These are phyloP conservation scores for Aaosphaeria pasadenensis DNA, from an alignment of 2,329 filamentous ascomycete species.

Conservation along the genomic window DNA sequence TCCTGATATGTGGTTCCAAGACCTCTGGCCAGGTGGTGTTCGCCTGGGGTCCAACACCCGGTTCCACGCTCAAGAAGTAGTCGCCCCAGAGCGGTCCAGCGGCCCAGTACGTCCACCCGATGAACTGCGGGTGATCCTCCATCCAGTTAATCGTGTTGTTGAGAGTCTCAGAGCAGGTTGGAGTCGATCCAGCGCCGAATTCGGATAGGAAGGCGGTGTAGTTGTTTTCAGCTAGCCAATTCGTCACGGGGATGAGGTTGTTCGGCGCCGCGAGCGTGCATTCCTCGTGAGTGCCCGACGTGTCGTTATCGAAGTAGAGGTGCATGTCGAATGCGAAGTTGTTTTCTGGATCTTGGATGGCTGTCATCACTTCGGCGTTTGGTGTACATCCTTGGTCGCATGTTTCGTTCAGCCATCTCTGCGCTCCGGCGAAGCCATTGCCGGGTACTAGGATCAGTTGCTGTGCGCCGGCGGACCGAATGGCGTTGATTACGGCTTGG, in stretches of 20 bases:
- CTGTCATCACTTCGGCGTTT: slow-evolving; percentile 37
- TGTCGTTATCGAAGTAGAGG: slow-evolving; percentile 52
- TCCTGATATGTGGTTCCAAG: slow-evolving; percentile 14
- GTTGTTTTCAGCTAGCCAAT: slow-evolving; percentile 46
- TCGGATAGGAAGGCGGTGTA: slow-evolving; percentile 52
- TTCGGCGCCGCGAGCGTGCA: slow-evolving; percentile 41
- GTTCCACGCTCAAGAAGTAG: slow-evolving; percentile 20
- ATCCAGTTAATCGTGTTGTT: slow-evolving; percentile 39
- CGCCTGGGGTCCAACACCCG: slow-evolving; percentile 9
- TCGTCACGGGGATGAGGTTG: slow-evolving; percentile 43
- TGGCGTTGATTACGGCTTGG: slow-evolving; percentile 48
- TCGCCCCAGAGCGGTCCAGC: slow-evolving; percentile 51
- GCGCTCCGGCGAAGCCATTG: slow-evolving; percentile 50
- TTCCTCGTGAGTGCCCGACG: slow-evolving; percentile 46
- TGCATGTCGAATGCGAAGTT: slow-evolving; percentile 53
- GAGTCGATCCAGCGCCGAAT: slow-evolving; percentile 45
- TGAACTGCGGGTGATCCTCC: slow-evolving; percentile 46
- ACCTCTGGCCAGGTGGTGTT: slow-evolving; percentile 18
- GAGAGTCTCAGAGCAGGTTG: slow-evolving; percentile 43
- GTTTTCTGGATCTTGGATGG: slow-evolving; percentile 45
- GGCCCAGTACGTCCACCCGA: slow-evolving; percentile 53
- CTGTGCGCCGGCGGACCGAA: slow-evolving; percentile 43
- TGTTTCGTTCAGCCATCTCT: slow-evolving; percentile 42
- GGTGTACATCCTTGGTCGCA: slow-evolving; percentile 34
- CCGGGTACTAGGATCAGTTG: slow-evolving; percentile 51